Evolutionary conservation across 1,284 basidiomycete species (phyloP), one percentile per base, ranked within the genome.

Genomic region (Wallemia ichthyophaga): DNA sequence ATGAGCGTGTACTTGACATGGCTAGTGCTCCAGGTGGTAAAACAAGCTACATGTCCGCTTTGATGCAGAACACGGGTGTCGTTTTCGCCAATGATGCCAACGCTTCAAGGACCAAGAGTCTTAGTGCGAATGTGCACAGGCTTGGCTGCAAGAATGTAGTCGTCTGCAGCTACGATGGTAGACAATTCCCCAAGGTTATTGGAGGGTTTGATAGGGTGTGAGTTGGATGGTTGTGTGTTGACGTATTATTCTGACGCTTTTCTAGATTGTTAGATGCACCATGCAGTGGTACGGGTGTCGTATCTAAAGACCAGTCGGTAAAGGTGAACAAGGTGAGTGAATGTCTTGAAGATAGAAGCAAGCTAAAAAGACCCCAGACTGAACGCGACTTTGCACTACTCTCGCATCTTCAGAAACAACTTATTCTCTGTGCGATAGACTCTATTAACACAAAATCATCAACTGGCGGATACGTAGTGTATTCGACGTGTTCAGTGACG

Each of bases 171-270:
- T 92, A 98, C 67, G 94, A 99, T 67, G 94, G 91, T 2, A 76
- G 94, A 61, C 85, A 96, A 70, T 99, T 98, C 73, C 94, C 94
- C n/a, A 95, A 92, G 70, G 91, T 99, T 55, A 89, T 99, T 73
- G 94, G 92, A 24, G 94, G 94, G 1, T 99, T 99, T 65, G 92
- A 99, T 68, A 77, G 94, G 23, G 89, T 98, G 31, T 72, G 28
- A 31, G 28, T 31, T 7, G 17, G 17, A 31, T 31, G 17, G 9
- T 31, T 17, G 7, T 17, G 17, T 31, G 28, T 7, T 7, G 17
- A 31, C n/a, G n/a, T 7, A 31, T 17, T 31, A 7, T 17, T 31
- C 28, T 31, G 17, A 31, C 28, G 7, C 7, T 17, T 7, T 7
- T 31, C 7, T 31, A 31, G 28, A 7, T 19, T 99, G 62, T 74